A percentile compares a stretch with the other conserved stretches of the same genome.
phyloP scores from a whole-genome alignment of 139 green algal genomes.

The Asterochloris sp. region DNA sequence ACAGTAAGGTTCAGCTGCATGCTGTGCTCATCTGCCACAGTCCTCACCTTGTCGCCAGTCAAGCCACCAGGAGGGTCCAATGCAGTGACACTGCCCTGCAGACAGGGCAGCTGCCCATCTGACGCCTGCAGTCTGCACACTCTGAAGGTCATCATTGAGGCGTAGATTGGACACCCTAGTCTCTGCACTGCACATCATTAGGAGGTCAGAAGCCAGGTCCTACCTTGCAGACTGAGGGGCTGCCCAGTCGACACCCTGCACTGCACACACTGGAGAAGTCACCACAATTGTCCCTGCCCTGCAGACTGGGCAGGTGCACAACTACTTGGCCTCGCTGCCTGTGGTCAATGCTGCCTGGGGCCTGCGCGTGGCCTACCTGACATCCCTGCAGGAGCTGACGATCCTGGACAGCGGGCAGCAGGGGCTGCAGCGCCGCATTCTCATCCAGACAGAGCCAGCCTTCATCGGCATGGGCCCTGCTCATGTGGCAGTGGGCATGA shows the following conservation, averaged over 20 bases:
- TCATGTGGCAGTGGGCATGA: conserved; percentile 66
- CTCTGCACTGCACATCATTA: too few relatives aligned
- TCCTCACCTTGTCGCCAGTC: too few relatives aligned
- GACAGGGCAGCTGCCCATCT: too few relatives aligned
- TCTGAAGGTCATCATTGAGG: too few relatives aligned
- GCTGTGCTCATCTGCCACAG: too few relatives aligned
- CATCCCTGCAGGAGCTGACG: conserved; percentile 62
- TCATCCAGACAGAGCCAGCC: conserved; percentile 60
- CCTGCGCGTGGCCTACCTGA: conserved; percentile 43
- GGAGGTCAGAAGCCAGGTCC: too few relatives aligned
- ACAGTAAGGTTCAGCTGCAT: too few relatives aligned
- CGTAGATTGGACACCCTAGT: too few relatives aligned
- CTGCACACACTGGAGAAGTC: conserved; percentile 48
- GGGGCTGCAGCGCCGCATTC: background rate
- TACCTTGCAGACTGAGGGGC: conserved; percentile 30
- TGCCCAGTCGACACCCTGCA: conserved; percentile 47
- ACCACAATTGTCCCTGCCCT: background rate
- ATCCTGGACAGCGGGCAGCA: conserved; percentile 46
- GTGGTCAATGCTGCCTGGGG: conserved; percentile 47
- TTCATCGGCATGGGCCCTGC: conserved; percentile 60
- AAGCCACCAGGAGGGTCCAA: too few relatives aligned
- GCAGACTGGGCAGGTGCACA: conserved; percentile 43
- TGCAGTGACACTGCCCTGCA: too few relatives aligned
- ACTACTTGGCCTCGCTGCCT: conserved; percentile 62
- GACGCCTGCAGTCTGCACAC: too few relatives aligned